A percentile compares a stretch with the other conserved stretches of the same genome.
These are phyloP conservation scores for Lactifluus subvellereus DNA, from an alignment of 768 basidiomycete genomes.

Conservation along the genomic window DNA sequence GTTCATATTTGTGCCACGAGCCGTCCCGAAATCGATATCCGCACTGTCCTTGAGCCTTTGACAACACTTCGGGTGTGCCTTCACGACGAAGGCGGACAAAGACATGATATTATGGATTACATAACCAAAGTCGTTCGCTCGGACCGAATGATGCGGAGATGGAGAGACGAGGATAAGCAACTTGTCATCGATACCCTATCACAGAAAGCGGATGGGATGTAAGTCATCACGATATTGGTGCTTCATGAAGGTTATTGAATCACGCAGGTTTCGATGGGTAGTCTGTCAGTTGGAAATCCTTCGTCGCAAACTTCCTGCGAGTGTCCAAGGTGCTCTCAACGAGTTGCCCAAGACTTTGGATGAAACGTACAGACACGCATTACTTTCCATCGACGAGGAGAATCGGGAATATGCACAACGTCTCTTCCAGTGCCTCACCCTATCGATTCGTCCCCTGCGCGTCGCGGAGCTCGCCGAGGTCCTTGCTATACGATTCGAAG, in stretches of 20 bases:
- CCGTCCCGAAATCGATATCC: slow-evolving; percentile 7
- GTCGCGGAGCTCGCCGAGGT: slow-evolving; percentile 6
- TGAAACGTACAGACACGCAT: neutral
- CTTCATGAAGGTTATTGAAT: neutral
- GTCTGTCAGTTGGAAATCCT: neutral
- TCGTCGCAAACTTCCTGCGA: neutral
- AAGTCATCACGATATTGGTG: neutral
- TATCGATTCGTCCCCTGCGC: slow-evolving; percentile 5
- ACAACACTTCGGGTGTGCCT: neutral
- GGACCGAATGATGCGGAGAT: neutral
- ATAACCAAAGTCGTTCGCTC: neutral
- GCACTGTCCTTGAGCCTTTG: neutral
- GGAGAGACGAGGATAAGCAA: neutral
- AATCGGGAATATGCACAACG: neutral
- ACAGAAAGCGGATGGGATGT: slow-evolving; percentile 5
- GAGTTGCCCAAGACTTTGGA: neutral
- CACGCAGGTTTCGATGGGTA: slow-evolving; percentile 1
- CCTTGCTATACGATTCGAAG: neutral
- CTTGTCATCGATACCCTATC: neutral
- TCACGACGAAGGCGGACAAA: slow-evolving; percentile 1
- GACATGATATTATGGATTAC: neutral
- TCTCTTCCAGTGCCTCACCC: neutral
- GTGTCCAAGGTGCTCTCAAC: neutral
- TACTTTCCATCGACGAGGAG: neutral
- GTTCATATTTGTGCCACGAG: neutral